Evolutionary conservation across 495 filamentous ascomycete species (phyloP), one percentile per base, ranked within the genome.

Genomic region (Annulohypoxylon nitens): DNA sequence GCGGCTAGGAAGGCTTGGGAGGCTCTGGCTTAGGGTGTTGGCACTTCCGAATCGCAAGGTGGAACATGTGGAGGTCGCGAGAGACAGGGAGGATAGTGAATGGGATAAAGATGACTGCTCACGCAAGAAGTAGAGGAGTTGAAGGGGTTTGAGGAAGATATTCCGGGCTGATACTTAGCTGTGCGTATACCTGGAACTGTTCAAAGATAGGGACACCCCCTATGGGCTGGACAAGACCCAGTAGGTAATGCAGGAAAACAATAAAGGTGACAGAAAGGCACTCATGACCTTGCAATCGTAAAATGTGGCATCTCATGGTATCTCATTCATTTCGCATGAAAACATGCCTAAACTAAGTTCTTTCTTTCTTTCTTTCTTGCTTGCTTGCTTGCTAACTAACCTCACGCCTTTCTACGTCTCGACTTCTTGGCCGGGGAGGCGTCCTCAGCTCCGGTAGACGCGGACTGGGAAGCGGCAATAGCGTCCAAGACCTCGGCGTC

Each of bases 391-490:
- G 39, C 9, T 1, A 61, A 41, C 30, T 30, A 30, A 30, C 30
- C 1, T 73, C 75, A 86, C 12, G 79, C 83, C 80, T 83, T 86
- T 72, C 83, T 84, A 67, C 81, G 76, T 79, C 81, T 85, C 10
- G 78, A 80, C 71, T 82, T 83, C 71, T 84, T 83, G n/a, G 53
- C 73, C 8, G 71, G 25, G 4, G 64, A 60, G 7, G 65, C 55
- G 11, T 70, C 69, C 37, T 75, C 76, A 8, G 79, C 76, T 16
- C 74, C 72, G 11, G 73, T 75, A 60, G 78, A 63, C 23, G 78
- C 66, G 37, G 76, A 65, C 53, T 75, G 74, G 34, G 79, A 79
- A 54, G 75, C 76, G 18, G 79, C 75, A 51, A 86, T 70, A 53
- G 81, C 78, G 23, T 82, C 83, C 50, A 86, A 41, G 47, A 85